Conservation (phyloP, 179 eudicot genomes). For the Beta macrorhiza region DNA sequence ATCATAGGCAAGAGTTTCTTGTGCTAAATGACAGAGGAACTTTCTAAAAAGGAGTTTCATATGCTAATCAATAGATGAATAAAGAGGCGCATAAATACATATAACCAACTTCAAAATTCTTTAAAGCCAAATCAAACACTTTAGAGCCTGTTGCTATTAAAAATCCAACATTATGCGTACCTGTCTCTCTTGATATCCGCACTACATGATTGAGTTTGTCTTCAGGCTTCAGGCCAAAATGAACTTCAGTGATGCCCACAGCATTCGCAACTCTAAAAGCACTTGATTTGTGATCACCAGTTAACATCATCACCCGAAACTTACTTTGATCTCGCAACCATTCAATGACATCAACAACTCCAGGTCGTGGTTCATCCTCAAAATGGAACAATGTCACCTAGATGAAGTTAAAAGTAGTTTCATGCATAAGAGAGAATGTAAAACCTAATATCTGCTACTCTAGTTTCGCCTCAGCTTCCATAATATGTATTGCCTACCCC, state of each 20-base stretch:
- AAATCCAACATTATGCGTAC: slow-evolving; percentile 34
- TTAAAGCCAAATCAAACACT: neutral
- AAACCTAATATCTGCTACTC: neutral
- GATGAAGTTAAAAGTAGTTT: slow-evolving; percentile 21
- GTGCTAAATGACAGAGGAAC: neutral
- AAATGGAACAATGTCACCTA: slow-evolving; percentile 92
- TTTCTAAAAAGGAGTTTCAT: neutral
- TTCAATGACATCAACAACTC: slow-evolving; percentile 59
- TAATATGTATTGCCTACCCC: neutral
- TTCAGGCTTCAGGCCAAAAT: slow-evolving; percentile 88
- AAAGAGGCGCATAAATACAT: neutral
- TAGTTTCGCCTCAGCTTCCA: neutral
- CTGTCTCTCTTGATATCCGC: slow-evolving; percentile 77
- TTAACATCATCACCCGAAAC: slow-evolving; percentile 83
- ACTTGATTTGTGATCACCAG: slow-evolving; percentile 95
- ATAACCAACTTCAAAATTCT: neutral
- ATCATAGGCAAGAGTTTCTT: neutral
- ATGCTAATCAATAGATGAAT: neutral
- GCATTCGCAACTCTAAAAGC: slow-evolving; percentile 82
- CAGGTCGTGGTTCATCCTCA: slow-evolving; percentile 88
- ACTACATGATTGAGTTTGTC: slow-evolving; percentile 95
- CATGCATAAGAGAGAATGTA: neutral
- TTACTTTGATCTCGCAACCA: slow-evolving; percentile 61
- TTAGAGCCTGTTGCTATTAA: neutral
- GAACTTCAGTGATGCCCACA: slow-evolving; percentile 80